phyloP scores from a whole-genome alignment of 768 basidiomycete genomes.

The Russula sp. region DNA sequence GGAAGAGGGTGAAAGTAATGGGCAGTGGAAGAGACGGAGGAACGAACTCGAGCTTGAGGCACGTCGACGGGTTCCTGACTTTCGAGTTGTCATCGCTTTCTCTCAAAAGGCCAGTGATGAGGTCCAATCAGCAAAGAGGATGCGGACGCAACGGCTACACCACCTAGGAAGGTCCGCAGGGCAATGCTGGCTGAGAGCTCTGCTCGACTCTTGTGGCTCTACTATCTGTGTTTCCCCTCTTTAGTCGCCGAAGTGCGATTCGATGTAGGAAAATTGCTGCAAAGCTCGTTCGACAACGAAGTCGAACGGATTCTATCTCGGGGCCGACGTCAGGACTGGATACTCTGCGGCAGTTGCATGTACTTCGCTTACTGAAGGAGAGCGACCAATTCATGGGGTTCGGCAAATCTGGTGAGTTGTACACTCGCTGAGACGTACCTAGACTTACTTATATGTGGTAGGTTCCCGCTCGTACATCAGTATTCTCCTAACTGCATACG shows the following conservation, averaged over 20 bases:
- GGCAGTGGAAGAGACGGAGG: slow-evolving; percentile 68
- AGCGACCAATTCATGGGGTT: slow-evolving; percentile 81
- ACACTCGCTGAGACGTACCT: neutral
- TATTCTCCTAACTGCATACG: slow-evolving; percentile 66
- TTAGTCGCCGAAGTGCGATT: slow-evolving; percentile 78
- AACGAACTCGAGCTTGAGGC: slow-evolving; percentile 74
- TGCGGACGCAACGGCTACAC: neutral
- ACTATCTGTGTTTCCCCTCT: slow-evolving; percentile 71
- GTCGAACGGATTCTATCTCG: slow-evolving; percentile 34
- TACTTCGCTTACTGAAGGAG: slow-evolving; percentile 67
- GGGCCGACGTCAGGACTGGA: slow-evolving; percentile 44
- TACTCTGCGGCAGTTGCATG: slow-evolving; percentile 70
- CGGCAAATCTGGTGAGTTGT: slow-evolving; percentile 47
- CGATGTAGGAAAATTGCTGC: slow-evolving; percentile 78
- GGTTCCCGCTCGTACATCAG: slow-evolving; percentile 59
- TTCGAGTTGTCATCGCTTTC: slow-evolving; percentile 81
- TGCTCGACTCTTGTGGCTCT: slow-evolving; percentile 79
- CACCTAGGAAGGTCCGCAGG: slow-evolving; percentile 41
- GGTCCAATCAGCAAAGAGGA: neutral
- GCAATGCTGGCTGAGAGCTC: slow-evolving; percentile 77
- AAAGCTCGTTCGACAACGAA: slow-evolving; percentile 41
- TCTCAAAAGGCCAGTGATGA: slow-evolving; percentile 45
- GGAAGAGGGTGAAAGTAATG: slow-evolving; percentile 58
- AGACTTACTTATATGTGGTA: neutral
- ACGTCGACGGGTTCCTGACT: slow-evolving; percentile 76